A percentile compares a stretch with the other conserved stretches of the same genome.
Evolutionary conservation across 208 protist species (phyloP).

Genomic region (Angomonas desouzai): DNA sequence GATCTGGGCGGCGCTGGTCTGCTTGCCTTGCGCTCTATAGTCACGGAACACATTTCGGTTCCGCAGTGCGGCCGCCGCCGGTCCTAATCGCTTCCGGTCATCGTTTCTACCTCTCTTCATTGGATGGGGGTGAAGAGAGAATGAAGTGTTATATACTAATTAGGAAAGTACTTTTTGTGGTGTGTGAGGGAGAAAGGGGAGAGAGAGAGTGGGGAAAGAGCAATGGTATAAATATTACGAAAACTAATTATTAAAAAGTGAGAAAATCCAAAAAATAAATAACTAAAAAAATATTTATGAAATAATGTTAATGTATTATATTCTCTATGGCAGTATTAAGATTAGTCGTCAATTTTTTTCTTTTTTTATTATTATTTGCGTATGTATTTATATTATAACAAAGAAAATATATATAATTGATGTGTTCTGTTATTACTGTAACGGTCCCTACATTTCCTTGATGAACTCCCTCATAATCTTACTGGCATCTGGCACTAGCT

Average conservation of each 20-base stretch:
- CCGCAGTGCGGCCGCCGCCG: slow-evolving; percentile 71
- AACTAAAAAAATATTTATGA: slow-evolving; percentile 4
- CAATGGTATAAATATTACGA: not conserved
- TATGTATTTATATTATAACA: not conserved
- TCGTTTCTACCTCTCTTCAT: slow-evolving; percentile 13
- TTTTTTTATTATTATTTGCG: not conserved
- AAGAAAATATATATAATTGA: no score
- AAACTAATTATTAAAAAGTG: not conserved
- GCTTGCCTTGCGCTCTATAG: slow-evolving; percentile 56
- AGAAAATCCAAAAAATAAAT: not conserved
- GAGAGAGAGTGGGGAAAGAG: slow-evolving; percentile 10
- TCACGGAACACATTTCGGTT: slow-evolving; percentile 66
- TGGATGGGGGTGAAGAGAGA: slow-evolving; percentile 6
- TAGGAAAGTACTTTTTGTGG: no score
- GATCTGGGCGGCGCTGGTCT: slow-evolving; percentile 98
- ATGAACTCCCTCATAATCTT: not conserved
- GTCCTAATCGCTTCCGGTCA: slow-evolving; percentile 33
- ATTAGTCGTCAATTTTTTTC: slow-evolving; percentile 5
- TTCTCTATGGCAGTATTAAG: slow-evolving; percentile 4
- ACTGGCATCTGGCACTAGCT: not conserved
- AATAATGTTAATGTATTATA: not conserved
- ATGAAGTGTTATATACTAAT: slow-evolving; percentile 12
- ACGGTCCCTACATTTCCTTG: not conserved
- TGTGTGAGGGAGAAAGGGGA: slow-evolving; percentile 4
- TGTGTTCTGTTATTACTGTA: not conserved